Conservation (phyloP, 495 filamentous ascomycete genomes). For the Trichoderma gamsii region DNA sequence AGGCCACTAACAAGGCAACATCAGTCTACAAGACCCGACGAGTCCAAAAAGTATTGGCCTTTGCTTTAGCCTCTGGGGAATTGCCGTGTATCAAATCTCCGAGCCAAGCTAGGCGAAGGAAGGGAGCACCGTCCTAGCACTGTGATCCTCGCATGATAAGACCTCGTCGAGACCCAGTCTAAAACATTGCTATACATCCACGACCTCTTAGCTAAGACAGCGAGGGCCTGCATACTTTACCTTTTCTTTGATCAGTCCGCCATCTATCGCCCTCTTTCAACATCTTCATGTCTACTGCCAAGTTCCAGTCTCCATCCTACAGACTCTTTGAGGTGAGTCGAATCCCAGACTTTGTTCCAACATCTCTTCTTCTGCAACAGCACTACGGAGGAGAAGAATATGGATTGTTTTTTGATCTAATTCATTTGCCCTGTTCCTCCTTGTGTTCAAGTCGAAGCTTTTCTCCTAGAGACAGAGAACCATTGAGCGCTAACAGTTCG, state of each 20-base stretch:
- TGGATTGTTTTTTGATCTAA: neutral
- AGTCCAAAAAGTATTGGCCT: neutral
- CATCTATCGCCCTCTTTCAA: neutral
- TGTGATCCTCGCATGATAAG: neutral
- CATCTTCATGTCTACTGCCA: conserved; percentile 45
- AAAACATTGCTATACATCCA: conserved; percentile 6
- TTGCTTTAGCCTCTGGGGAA: neutral
- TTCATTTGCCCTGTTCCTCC: neutral
- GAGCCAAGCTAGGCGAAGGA: conserved; percentile 9
- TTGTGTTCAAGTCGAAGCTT: neutral
- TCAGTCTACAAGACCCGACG: neutral
- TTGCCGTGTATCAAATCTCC: conserved; percentile 11
- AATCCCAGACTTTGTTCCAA: conserved; percentile 1
- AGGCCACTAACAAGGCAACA: neutral
- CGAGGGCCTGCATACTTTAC: neutral
- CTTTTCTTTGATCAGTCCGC: neutral
- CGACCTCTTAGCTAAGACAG: conserved; percentile 7
- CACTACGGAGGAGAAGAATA: neutral
- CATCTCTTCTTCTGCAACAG: neutral
- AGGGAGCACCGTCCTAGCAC: neutral
- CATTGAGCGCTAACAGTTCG: conserved; percentile 18
- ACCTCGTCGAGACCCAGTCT: conserved; percentile 2
- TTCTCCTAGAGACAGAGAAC: conserved; percentile 2
- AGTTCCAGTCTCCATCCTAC: conserved; percentile 43
- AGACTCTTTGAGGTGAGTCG: conserved; percentile 47